Conservation (phyloP, 192 early-diverging fungal species). For the Lunasporangiospora selenospora region DNA sequence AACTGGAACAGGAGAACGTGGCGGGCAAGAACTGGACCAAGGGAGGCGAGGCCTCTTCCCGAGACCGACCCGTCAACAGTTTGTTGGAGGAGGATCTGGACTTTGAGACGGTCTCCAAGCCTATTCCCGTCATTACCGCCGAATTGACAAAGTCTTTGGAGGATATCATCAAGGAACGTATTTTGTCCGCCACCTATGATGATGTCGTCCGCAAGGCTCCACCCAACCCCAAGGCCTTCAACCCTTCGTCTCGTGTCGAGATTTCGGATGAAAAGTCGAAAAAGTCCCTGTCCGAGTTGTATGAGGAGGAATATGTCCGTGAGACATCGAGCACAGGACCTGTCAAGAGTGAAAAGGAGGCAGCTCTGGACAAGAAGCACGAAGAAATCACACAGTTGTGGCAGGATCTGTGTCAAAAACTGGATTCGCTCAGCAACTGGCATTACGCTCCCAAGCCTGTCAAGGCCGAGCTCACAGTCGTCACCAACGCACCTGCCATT, state of each 20-base stretch:
- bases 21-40: conserved; percentile 89
- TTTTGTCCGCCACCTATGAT: conserved; percentile 88
- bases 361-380: conserved; percentile 80
- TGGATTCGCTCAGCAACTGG: conserved; percentile 95
- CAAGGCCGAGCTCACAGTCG: conserved; percentile 80
- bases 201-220: conserved; percentile 93
- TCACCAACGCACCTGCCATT: conserved; percentile 82
- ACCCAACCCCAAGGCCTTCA: conserved; percentile 70
- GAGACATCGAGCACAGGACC: conserved; percentile 54
- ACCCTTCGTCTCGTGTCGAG: conserved; percentile 78
- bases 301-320: conserved; percentile 89
- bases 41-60: conserved; percentile 83
- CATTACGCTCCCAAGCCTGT: conserved; percentile 87
- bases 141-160: conserved; percentile 88
- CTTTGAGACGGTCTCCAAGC: conserved; percentile 89
- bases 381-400: conserved; percentile 81
- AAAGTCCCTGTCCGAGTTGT: conserved; percentile 90
- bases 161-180: conserved; percentile 93
- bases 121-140: conserved; percentile 94
- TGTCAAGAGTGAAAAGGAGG: conserved; percentile 76
- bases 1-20: conserved; percentile 88
- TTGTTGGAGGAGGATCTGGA: conserved; percentile 94
- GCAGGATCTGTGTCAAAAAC: conserved; percentile 78
- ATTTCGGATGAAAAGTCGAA: conserved; percentile 86
- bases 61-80: conserved; percentile 89